These are phyloP conservation scores for Dissophora globulifera DNA, from an alignment of 192 early-diverging fungal genomes.

Conservation along the genomic window DNA sequence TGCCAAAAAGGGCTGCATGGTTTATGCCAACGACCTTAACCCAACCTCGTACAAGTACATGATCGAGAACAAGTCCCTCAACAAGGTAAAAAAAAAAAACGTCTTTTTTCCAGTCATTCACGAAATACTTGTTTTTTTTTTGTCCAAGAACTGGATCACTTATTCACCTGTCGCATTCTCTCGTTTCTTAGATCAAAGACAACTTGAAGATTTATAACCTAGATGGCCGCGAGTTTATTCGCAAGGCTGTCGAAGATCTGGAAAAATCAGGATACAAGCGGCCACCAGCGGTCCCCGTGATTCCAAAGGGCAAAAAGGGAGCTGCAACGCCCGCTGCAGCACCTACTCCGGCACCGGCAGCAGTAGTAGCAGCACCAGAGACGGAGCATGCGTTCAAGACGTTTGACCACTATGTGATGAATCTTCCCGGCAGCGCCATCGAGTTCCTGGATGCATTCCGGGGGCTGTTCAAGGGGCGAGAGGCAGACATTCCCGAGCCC, in stretches of 20 bases:
- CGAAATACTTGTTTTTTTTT: no score
- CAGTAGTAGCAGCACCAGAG: background rate
- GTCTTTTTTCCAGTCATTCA: no score
- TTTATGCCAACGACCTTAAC: conserved; percentile 99
- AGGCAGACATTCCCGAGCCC: conserved; percentile 54
- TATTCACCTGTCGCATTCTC: no score
- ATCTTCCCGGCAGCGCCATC: conserved; percentile 95
- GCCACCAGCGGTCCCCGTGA: conserved; percentile 16
- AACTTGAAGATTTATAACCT: conserved; percentile 83
- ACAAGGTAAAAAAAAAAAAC: no score
- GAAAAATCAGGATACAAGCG: conserved; percentile 49
- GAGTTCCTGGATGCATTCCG: conserved; percentile 97
- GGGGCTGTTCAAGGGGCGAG: conserved; percentile 74
- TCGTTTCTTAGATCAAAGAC: conserved; percentile 71
- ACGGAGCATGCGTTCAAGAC: conserved; percentile 55
- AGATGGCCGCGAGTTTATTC: conserved; percentile 93
- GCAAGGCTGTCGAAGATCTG: conserved; percentile 75
- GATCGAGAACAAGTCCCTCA: conserved; percentile 80
- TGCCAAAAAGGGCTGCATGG: conserved; percentile 80
- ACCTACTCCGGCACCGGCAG: conserved; percentile 36
- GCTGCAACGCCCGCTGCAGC: conserved; percentile 13
- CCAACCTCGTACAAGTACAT: conserved; percentile 87
- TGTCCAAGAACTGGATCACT: no score
- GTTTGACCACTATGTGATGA: conserved; percentile 99
- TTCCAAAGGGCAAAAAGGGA: conserved; percentile 36